Evolutionary conservation across 2,329 filamentous ascomycete species (phyloP).

Genomic region (Claviceps quebecensis): DNA sequence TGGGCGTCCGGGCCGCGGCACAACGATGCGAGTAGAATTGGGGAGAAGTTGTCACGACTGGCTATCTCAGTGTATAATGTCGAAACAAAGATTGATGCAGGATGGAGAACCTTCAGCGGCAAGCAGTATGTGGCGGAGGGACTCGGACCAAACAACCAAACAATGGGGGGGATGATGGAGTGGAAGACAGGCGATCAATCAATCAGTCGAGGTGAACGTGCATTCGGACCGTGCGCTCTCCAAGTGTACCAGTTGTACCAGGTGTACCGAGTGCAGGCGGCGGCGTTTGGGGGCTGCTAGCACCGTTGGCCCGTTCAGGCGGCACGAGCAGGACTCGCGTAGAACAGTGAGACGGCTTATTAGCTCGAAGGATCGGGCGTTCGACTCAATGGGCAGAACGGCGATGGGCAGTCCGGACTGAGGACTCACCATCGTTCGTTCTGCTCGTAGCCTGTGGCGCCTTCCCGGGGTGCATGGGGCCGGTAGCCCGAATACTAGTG

Average conservation of each 20-base stretch:
- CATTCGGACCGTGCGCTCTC: background rate
- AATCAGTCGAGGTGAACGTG: background rate
- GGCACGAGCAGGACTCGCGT: background rate
- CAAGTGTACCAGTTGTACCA: too few relatives aligned
- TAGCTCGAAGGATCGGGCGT: slow-evolving; percentile 2
- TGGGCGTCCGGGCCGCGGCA: background rate
- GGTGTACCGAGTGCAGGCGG: background rate
- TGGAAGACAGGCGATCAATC: background rate
- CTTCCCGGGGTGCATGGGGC: background rate
- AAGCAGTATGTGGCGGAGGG: slow-evolving; percentile 1
- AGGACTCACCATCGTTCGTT: background rate
- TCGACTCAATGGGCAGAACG: background rate
- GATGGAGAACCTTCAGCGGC: background rate
- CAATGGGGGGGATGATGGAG: background rate
- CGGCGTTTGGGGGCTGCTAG: slow-evolving; percentile 3
- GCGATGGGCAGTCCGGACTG: background rate
- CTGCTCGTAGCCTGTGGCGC: background rate
- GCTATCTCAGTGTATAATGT: background rate
- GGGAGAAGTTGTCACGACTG: background rate
- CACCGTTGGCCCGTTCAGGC: slow-evolving; percentile 5
- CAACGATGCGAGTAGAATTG: background rate
- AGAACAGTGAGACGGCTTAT: background rate
- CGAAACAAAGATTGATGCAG: background rate
- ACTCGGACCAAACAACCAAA: background rate
- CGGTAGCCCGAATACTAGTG: slow-evolving; percentile 1